Conservation (phyloP, 768 basidiomycete species). For the Coprinellus aureogranulatus region DNA sequence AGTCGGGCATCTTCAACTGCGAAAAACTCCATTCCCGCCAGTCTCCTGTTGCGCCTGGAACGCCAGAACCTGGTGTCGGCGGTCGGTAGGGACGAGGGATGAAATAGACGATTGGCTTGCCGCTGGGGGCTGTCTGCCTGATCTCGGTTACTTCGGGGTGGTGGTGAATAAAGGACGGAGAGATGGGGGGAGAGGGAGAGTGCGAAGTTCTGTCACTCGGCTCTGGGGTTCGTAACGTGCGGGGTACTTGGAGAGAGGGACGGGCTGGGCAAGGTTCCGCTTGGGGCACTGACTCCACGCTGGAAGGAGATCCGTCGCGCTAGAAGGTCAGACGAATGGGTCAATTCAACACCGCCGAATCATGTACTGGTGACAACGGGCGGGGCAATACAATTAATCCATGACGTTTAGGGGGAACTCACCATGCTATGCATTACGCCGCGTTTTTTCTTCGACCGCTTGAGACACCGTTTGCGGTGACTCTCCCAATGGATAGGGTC, state of each 20-base stretch:
- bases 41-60: constrained; percentile 15
- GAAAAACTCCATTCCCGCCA: constrained; percentile 48
- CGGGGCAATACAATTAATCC: too few species aligned
- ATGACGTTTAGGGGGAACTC: constrained; percentile 8
- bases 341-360: too few species aligned
- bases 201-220: constrained; percentile 18
- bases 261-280: neutral
- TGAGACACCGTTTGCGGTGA: constrained; percentile 60
- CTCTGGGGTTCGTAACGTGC: neutral
- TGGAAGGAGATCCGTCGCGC: constrained; percentile 22
- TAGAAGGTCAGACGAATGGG: constrained; percentile 11
- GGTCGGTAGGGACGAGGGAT: constrained; percentile 19
- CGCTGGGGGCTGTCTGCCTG: neutral
- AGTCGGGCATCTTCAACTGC: constrained; percentile 27
- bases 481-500: constrained; percentile 68
- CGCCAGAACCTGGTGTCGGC: constrained; percentile 18
- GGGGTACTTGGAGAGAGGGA: neutral
- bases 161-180: constrained; percentile 13
- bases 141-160: constrained; percentile 2
- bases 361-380: too few species aligned
- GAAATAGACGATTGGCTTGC: neutral
- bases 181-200: constrained; percentile 24
- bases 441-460: constrained; percentile 26
- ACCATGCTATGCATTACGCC: constrained; percentile 15
- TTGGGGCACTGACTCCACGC: neutral